Base-by-base conservation (phyloP, 2,329 filamentous ascomycete species). In the Calonectria leucothoes region DNA sequence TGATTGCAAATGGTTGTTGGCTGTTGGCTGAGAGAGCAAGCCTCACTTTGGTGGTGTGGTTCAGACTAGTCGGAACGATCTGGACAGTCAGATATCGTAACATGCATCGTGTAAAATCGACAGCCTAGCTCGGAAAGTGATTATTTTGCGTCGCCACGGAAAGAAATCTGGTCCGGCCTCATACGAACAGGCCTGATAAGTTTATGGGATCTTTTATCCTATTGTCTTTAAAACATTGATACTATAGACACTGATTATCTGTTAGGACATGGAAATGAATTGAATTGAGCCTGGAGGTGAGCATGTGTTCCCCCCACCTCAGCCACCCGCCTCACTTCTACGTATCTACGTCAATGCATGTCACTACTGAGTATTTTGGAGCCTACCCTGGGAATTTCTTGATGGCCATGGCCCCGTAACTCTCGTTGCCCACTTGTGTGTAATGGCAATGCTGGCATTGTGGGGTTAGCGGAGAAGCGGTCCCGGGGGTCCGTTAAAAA, bases 391-490 rank as follows among this genome's bases (percentile, higher is more conserved):
- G 57, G 20, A 42, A 14, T 35, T 52, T 23, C 35, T 35, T 64
- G n/a, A 17, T 52, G 33, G 31, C 29, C 25, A 49, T 33, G 20
- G 14, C 29, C 48, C 33, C 49, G 33, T 33, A 33, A 35, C 14
- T 37, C 27, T 45, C 39, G 33, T 31, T 31, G 52, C 29, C 48
- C 45, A 69, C 45, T 52, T 45, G 35, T 29, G 31, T 37, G 69
- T 66, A 57, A 70, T 66, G 69, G 59, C 27, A 59, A 66, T 29
- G 48, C 69, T 57, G 61, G 59, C n/a, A 49, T 52, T 64, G 49
- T 70, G 69, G 61, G 68, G 59, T 63, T 51, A 37, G 69, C 61
- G 59, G 69, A 57, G 69, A 66, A 57, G 69, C 48, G 61, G 69
- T 59, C 51, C 67, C 57, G 45, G 33, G 11, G 27, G 33, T 49